Base-by-base conservation (phyloP, 768 basidiomycete species). In the Lactifluus volemus region DNA sequence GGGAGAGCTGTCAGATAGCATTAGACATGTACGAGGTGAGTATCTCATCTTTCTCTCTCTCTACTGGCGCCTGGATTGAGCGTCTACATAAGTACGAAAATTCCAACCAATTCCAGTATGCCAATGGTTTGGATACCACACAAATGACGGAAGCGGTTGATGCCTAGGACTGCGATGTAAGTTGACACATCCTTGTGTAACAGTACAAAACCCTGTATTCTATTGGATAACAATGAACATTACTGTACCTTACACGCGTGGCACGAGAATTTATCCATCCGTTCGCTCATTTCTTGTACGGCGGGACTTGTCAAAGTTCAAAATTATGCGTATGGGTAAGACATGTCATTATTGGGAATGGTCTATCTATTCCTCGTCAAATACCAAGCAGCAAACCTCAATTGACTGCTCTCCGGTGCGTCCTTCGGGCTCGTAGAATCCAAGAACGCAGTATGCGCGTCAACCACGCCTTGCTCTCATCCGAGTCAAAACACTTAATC, bases 1-100 rank as follows among this genome's bases (percentile, higher is more conserved):
- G 87, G 57, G 95, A 99, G 74, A 97, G 94, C 65, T 98, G 97
- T 73, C 85, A 93, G 69, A 86, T 99, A 53, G 97, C 97, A 2
- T 81, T 99, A 56, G 97, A 97, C 72, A 93, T 98, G 92, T 97
- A 90, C 85, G 91, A 93, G 85, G 90, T 89, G 57, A 25, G 83
- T 74, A 2, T 11, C 21, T 48, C 38, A 15, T 19, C 52, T 55
- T 12, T 30, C 38, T 44, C 29, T n/a, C n/a, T n/a, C n/a, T n/a
- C 19, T 4, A 36, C n/a, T 29, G 19, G 14, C n/a, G 17, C 36
- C 38, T 2, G 25, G 12, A 29, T 45, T 61, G 51, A 55, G 2
- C 11, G 36, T 29, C 30, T 45, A 44, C 6, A 29, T 39, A 2
- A 91, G 89, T 83, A 89, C 66, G 89, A 90, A 72, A 89, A 89